Evolutionary conservation across 2,329 filamentous ascomycete species (phyloP).

Genomic region (Nemania sp.): DNA sequence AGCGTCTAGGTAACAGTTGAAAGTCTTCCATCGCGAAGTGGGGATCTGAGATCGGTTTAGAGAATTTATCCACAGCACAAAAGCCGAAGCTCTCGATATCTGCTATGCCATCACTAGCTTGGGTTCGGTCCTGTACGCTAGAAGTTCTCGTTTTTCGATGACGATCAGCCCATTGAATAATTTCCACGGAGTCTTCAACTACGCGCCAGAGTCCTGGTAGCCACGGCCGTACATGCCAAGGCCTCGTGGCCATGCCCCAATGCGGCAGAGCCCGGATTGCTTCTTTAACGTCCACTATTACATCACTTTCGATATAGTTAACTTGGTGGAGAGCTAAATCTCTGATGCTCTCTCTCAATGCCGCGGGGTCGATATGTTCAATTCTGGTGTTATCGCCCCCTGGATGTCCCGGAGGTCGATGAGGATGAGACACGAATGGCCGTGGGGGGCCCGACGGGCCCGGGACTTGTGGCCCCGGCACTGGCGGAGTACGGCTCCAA

Average conservation of each 20-base stretch:
- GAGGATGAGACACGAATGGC: too few relatives aligned
- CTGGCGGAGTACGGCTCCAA: too few relatives aligned
- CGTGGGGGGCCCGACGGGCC: too few relatives aligned
- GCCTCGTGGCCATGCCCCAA: neutral
- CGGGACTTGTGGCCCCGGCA: too few relatives aligned
- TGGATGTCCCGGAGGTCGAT: too few relatives aligned
- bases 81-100: neutral
- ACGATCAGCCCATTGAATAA: conserved; percentile 13
- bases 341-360: neutral
- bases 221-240: neutral
- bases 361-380: neutral
- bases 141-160: neutral
- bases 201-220: neutral
- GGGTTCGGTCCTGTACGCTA: conserved; percentile 23
- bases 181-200: conserved; percentile 14
- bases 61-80: too few relatives aligned
- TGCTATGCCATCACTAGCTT: conserved; percentile 1
- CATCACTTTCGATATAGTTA: conserved; percentile 25
- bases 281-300: conserved; percentile 25
- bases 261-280: conserved; percentile 1
- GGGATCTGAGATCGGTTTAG: too few relatives aligned
- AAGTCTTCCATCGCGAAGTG: too few relatives aligned
- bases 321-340: neutral
- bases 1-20: too few relatives aligned
- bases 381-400: too few relatives aligned